Percentiles rank a stretch among this genome's conserved stretches.
phyloP scores from a whole-genome alignment of 805 yeast genomes.

The Ogataea naganishii region DNA sequence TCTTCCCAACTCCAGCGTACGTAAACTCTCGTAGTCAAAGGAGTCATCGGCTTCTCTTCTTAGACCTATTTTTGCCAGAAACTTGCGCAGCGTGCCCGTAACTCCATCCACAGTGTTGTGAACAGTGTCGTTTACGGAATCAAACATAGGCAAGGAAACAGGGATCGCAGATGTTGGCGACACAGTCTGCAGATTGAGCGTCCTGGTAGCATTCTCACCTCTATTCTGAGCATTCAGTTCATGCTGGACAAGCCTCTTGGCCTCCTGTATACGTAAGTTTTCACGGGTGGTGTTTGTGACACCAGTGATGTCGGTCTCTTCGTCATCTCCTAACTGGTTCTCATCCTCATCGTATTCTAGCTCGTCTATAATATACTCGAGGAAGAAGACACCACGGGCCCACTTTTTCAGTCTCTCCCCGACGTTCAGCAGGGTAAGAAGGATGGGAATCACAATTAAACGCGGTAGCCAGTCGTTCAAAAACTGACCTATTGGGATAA shows the following conservation, averaged over 20 bases:
- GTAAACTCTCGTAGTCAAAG: slow-evolving; percentile 12
- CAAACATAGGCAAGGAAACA: too few relatives aligned
- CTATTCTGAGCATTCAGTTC: slow-evolving; percentile 8
- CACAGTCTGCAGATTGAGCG: slow-evolving; percentile 11
- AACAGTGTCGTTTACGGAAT: too few relatives aligned
- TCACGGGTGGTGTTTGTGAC: slow-evolving; percentile 7
- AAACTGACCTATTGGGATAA: slow-evolving; percentile 64
- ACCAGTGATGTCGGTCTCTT: slow-evolving; percentile 9
- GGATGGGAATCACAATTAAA: slow-evolving; percentile 60
- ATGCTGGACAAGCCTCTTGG: slow-evolving; percentile 18
- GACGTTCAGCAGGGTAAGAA: slow-evolving; percentile 54
- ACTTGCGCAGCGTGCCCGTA: slow-evolving; percentile 3
- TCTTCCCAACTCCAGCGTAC: slow-evolving; percentile 10
- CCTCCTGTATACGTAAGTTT: slow-evolving; percentile 15
- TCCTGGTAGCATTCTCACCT: slow-evolving; percentile 5
- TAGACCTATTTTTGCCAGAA: background rate
- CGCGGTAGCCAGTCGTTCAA: slow-evolving; percentile 74
- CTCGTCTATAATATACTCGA: slow-evolving; percentile 24
- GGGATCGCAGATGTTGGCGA: slow-evolving; percentile 1
- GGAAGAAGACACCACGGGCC: slow-evolving; percentile 18
- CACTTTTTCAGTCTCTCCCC: slow-evolving; percentile 48
- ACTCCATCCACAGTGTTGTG: background rate
- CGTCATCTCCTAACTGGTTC: background rate
- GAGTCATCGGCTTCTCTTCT: too few relatives aligned
- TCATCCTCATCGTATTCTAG: slow-evolving; percentile 19